Evolutionary conservation across 2,329 filamentous ascomycete genomes (phyloP), one percentile per base, ranked within the genome.

Genomic region (Mollisiaceae sp.): DNA sequence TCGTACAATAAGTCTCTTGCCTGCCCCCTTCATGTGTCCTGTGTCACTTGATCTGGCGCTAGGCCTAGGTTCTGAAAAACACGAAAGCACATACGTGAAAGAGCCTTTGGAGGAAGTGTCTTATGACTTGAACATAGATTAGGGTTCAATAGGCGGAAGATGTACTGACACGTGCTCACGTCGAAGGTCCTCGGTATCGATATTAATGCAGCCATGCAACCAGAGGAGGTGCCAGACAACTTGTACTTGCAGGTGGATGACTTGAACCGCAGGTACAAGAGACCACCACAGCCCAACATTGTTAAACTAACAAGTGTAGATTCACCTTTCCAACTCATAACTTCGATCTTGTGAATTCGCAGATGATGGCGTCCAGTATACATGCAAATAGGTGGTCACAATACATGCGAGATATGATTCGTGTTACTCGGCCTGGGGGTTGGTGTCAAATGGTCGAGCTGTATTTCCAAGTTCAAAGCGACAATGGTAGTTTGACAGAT

Each of bases 401-500:
- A 38, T 97, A 96, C 77, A 78, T 97, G 69, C 82, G 83, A 71
- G 94, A 97, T 71, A 91, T 97, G 66, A 85, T 87, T 69, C 83
- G 86, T 24, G 84, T 93, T 11, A 80, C 94, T 68, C 89, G 87
- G 59, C 89, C 88, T 6, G 90, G 89, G 1, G 93, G 94, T 1
- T 97, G 93, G 92, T 85, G 91, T 65, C 93, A 97, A 75, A 89
- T 97, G 84, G 86, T 92, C n/a, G 94, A 97, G 75, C 86, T 94
- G 72, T 93, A 96, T 74, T 90, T 89, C 77, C 92, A 93, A 69
- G 88, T 92, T 32, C 94, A 97, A 76, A 97, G 92, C 0, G 88
- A 94, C 71, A 96, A 92, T 72, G 93, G 93, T 5, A 88, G 86
- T n/a, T 79, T 95, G 71, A 89, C 86, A 12, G 83, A 89, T 59